Conservation (phyloP, 129 eudicot genomes). For the Artemisia argyi region DNA sequence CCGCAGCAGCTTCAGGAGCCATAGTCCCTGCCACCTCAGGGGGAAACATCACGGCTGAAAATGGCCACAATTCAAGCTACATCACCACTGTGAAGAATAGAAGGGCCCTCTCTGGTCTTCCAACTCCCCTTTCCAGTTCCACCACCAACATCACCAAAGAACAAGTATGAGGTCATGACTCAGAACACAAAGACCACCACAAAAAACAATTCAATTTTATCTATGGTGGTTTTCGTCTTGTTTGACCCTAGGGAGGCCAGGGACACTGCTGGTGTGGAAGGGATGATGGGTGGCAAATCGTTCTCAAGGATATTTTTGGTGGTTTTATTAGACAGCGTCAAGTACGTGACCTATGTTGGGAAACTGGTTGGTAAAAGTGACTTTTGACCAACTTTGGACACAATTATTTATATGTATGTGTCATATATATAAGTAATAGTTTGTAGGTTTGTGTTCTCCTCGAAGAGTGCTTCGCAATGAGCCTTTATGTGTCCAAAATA, state of each 20-base stretch:
- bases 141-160: constrained; percentile 53
- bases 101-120: constrained; percentile 73
- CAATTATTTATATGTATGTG: too few relatives aligned
- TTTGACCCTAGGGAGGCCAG: constrained; percentile 89
- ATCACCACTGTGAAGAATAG: constrained; percentile 58
- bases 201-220: constrained; percentile 43
- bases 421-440: too few relatives aligned
- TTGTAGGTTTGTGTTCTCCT: too few relatives aligned
- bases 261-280: constrained; percentile 64
- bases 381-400: too few relatives aligned
- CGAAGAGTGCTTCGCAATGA: too few relatives aligned
- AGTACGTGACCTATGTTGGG: constrained; percentile 97
- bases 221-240: constrained; percentile 94
- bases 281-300: constrained; percentile 66
- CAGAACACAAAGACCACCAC: constrained; percentile 49
- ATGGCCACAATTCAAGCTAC: constrained; percentile 57
- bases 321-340: constrained; percentile 88
- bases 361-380: too few relatives aligned
- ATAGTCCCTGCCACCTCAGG: constrained; percentile 33
- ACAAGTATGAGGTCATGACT: constrained; percentile 29
- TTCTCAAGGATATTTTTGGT: constrained; percentile 86
- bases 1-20: constrained; percentile 65
- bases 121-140: constrained; percentile 56
- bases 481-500: too few relatives aligned
- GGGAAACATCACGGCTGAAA: too few relatives aligned